These are phyloP conservation scores for Fagopyrum esculentum DNA, from an alignment of 148 eudicot genomes.

Conservation along the genomic window DNA sequence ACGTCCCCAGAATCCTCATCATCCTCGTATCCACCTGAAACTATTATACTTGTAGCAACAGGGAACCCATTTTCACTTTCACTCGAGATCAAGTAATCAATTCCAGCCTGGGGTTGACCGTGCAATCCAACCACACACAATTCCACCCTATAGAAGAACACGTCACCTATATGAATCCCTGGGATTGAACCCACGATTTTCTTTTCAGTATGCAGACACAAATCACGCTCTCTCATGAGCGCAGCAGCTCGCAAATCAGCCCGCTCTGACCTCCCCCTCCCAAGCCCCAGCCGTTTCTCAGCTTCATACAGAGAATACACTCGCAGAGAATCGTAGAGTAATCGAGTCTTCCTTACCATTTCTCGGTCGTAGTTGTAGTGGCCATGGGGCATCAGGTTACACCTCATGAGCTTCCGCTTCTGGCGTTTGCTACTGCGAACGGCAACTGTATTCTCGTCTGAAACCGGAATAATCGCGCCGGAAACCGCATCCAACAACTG, in stretches of 20 bases:
- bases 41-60: conserved; percentile 78
- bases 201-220: conserved; percentile 81
- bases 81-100: conserved; percentile 64
- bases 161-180: conserved; percentile 68
- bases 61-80: conserved; percentile 87
- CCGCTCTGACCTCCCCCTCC: conserved; percentile 31
- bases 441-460: conserved; percentile 15
- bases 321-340: conserved; percentile 60
- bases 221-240: conserved; percentile 48
- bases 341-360: conserved; percentile 49
- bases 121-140: conserved; percentile 80
- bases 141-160: conserved; percentile 81
- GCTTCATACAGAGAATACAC: conserved; percentile 36
- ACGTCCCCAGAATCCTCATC: conserved; percentile 84
- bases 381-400: conserved; percentile 37
- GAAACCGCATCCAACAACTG: conserved; percentile 27
- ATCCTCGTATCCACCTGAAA: conserved; percentile 93
- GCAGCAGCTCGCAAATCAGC: conserved; percentile 64
- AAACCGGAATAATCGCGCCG: conserved; percentile 50
- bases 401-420: conserved; percentile 73
- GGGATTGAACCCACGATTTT: conserved; percentile 79
- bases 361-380: conserved; percentile 53
- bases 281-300: conserved; percentile 29
- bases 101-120: conserved; percentile 82
- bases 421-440: conserved; percentile 15